These are phyloP conservation scores for Mucor sp. DNA, from an alignment of 371 early-diverging fungal species.

Conservation along the genomic window DNA sequence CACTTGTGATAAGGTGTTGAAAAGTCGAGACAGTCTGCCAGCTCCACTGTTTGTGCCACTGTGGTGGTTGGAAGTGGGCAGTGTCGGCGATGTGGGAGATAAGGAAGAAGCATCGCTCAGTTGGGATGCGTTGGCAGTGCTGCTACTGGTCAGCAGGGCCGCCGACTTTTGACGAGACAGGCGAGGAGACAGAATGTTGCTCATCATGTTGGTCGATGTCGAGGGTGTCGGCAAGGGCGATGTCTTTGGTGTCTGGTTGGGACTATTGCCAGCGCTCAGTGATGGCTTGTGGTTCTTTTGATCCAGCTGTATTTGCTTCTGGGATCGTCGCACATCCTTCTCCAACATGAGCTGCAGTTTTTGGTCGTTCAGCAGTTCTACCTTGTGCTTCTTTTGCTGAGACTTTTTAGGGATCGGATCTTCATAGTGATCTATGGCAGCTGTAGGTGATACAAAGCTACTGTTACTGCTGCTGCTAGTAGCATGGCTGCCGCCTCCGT, in stretches of 20 bases:
- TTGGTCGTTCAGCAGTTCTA: constrained; percentile 35
- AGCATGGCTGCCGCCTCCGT: neutral
- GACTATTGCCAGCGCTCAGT: constrained; percentile 24
- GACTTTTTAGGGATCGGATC: constrained; percentile 25
- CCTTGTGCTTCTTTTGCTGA: constrained; percentile 25
- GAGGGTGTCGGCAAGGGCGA: constrained; percentile 31
- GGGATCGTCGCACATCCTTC: constrained; percentile 39
- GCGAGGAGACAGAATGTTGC: neutral
- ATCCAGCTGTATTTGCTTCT: constrained; percentile 32
- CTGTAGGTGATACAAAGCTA: neutral
- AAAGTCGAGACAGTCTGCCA: constrained; percentile 14
- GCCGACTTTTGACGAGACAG: constrained; percentile 10
- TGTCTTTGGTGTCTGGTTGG: constrained; percentile 16
- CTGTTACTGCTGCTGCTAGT: neutral
- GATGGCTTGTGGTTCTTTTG: constrained; percentile 13
- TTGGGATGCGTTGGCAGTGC: neutral
- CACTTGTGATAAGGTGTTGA: constrained; percentile 11
- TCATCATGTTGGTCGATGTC: constrained; percentile 8
- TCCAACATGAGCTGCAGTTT: constrained; percentile 38
- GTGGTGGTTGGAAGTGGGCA: neutral
- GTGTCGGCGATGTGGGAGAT: neutral
- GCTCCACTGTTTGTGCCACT: constrained; percentile 5
- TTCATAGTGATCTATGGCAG: neutral
- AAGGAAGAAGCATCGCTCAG: neutral
- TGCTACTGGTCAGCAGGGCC: neutral